Conservation (phyloP, 257 asterid species). For the Scutellaria baicalensis region DNA sequence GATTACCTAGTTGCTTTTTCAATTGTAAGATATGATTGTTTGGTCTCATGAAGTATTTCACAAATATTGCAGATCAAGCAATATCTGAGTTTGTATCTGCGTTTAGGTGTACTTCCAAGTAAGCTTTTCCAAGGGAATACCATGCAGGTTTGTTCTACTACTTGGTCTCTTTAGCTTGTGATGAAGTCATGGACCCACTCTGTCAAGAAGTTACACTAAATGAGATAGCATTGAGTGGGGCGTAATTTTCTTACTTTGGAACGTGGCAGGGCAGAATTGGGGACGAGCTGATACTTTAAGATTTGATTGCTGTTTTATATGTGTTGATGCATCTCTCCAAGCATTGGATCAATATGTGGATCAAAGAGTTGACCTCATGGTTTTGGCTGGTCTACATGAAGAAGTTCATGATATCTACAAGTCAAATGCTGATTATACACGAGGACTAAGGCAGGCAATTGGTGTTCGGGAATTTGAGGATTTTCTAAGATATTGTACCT, state of each 20-base stretch:
- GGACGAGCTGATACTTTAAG: slow-evolving; percentile 70
- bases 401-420: slow-evolving; percentile 67
- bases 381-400: slow-evolving; percentile 61
- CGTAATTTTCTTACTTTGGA: slow-evolving; percentile 27
- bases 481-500: slow-evolving; percentile 36
- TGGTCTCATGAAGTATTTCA: slow-evolving; percentile 1
- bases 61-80: slow-evolving; percentile 57
- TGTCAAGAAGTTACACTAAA: not conserved
- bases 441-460: slow-evolving; percentile 85
- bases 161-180: slow-evolving; percentile 1
- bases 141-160: slow-evolving; percentile 55
- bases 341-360: slow-evolving; percentile 68
- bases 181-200: not conserved
- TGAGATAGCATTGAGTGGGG: not conserved
- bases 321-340: slow-evolving; percentile 80
- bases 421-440: slow-evolving; percentile 65
- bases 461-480: slow-evolving; percentile 86
- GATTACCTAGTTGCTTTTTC: not conserved
- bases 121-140: slow-evolving; percentile 61
- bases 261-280: slow-evolving; percentile 98
- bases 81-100: slow-evolving; percentile 55
- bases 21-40: not conserved
- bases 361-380: slow-evolving; percentile 77
- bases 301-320: slow-evolving; percentile 69
- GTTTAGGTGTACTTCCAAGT: slow-evolving; percentile 75